A percentile compares a stretch with the other conserved stretches of the same genome.
These are phyloP conservation scores for Davidsoniella neocaledoniae DNA, from an alignment of 2,329 filamentous ascomycete species.

Conservation along the genomic window DNA sequence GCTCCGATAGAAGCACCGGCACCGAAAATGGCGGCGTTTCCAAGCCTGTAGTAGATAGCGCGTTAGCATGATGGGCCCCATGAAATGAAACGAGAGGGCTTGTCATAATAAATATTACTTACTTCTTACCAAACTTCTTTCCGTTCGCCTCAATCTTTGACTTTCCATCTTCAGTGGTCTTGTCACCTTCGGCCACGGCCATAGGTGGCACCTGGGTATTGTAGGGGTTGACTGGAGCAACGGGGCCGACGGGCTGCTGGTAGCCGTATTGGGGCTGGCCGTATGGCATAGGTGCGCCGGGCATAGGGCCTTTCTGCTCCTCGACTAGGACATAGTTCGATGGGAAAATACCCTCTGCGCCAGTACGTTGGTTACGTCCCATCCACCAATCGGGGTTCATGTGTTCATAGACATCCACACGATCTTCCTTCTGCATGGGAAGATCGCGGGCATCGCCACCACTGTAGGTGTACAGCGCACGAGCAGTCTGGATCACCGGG, in stretches of 20 bases:
- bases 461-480: conserved; percentile 69
- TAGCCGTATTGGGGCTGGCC: neutral
- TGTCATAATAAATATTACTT: conserved; percentile 1
- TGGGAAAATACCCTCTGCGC: conserved; percentile 86
- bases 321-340: conserved; percentile 61
- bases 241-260: conserved; percentile 10
- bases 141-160: conserved; percentile 55
- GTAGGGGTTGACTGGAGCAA: conserved; percentile 34
- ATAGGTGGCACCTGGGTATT: conserved; percentile 57
- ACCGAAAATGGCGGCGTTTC: conserved; percentile 71
- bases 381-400: conserved; percentile 98
- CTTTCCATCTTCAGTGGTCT: conserved; percentile 26
- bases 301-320: conserved; percentile 40
- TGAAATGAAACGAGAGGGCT: neutral
- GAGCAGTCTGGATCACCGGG: conserved; percentile 53
- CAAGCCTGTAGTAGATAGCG: conserved; percentile 22
- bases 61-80: conserved; percentile 6
- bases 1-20: conserved; percentile 81
- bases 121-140: conserved; percentile 94
- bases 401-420: conserved; percentile 67
- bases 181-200: conserved; percentile 46
- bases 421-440: conserved; percentile 64
- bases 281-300: neutral
- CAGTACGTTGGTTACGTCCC: conserved; percentile 69
- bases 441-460: conserved; percentile 69